These are phyloP conservation scores for Yamadazyma ubonensis DNA, from an alignment of 805 yeast genomes.

Conservation along the genomic window DNA sequence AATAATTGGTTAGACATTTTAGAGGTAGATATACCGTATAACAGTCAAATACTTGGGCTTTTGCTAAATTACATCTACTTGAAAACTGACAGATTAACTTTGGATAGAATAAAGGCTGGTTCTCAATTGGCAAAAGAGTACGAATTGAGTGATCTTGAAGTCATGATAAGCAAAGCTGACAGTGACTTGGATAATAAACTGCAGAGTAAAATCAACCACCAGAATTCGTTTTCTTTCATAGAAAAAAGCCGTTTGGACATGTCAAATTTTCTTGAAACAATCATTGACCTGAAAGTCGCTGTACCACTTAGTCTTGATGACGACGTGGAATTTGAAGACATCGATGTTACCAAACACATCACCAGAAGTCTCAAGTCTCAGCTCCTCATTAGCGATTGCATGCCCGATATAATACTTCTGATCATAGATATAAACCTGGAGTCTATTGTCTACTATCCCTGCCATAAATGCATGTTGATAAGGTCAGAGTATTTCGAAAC, in stretches of 20 bases:
- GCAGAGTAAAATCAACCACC: slow-evolving; percentile 30
- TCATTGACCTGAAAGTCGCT: slow-evolving; percentile 21
- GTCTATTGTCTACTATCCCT: slow-evolving; percentile 50
- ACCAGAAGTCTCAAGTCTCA: slow-evolving; percentile 20
- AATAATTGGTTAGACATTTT: slow-evolving; percentile 11
- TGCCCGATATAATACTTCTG: slow-evolving; percentile 51
- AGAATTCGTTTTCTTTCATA: slow-evolving; percentile 29
- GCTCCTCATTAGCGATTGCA: slow-evolving; percentile 21
- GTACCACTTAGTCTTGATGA: slow-evolving; percentile 18
- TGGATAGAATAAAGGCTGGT: slow-evolving; percentile 15
- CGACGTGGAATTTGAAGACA: slow-evolving; percentile 33
- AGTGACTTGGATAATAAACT: slow-evolving; percentile 21
- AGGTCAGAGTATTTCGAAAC: slow-evolving; percentile 64
- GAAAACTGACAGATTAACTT: slow-evolving; percentile 30
- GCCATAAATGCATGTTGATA: slow-evolving; percentile 57
- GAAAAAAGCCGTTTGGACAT: slow-evolving; percentile 37
- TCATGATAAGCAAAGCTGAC: slow-evolving; percentile 29
- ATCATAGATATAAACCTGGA: slow-evolving; percentile 29
- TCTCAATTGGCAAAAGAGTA: slow-evolving; percentile 27
- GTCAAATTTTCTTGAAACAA: slow-evolving; percentile 25
- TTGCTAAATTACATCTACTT: slow-evolving; percentile 32
- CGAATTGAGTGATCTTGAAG: slow-evolving; percentile 35
- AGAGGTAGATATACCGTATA: slow-evolving; percentile 16
- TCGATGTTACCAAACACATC: slow-evolving; percentile 20
- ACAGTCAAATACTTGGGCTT: slow-evolving; percentile 21